These are phyloP conservation scores for Chrysophaeum taylorii DNA, from an alignment of 352 stramenopile species.

Conservation along the genomic window DNA sequence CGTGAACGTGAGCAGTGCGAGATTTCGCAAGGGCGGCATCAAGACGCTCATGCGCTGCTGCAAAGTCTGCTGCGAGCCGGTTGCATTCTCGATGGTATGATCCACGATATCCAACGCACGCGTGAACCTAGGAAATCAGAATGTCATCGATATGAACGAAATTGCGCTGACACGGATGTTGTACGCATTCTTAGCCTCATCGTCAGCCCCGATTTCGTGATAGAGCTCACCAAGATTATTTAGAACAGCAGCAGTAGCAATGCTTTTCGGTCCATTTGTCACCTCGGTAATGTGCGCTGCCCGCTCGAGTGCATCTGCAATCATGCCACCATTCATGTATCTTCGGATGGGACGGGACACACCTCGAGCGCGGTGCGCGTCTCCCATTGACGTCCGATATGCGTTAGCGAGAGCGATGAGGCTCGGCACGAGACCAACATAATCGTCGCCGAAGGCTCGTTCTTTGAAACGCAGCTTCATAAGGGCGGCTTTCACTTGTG, in stretches of 20 bases:
- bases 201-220: background rate
- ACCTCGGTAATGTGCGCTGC: background rate
- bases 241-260: background rate
- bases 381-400: background rate
- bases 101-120: too few species aligned
- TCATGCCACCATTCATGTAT: too few species aligned
- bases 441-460: background rate
- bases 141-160: too few species aligned
- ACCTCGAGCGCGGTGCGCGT: too few species aligned
- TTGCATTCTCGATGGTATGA: too few species aligned
- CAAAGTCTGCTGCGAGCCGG: too few species aligned
- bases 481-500: background rate
- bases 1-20: background rate
- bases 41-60: too few species aligned
- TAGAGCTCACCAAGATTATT: background rate
- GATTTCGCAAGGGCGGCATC: conserved; percentile 1
- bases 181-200: too few species aligned
- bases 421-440: background rate
- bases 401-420: background rate
- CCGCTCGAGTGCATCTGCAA: too few species aligned
- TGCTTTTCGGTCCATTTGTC: background rate
- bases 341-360: too few species aligned
- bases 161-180: too few species aligned
- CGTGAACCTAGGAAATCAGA: too few species aligned
- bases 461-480: background rate